Base-by-base conservation (phyloP, 441 rosid genomes). In the Bruguiera hainesii region DNA sequence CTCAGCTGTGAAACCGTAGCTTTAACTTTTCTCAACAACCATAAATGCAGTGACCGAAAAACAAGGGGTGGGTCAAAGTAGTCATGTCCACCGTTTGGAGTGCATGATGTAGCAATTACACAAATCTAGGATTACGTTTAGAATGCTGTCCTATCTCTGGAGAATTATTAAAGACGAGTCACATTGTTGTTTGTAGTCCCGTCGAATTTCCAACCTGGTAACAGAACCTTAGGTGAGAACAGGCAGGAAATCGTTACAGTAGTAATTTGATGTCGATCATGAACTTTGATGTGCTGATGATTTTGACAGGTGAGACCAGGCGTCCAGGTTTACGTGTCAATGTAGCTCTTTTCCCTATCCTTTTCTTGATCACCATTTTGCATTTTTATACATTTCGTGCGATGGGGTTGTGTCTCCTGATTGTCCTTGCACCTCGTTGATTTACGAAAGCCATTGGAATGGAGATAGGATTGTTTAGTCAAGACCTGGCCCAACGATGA, bases 141-240 rank as follows among this genome's bases (percentile, higher is more conserved):
- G 11, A 9, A 8, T 9, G 39, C 39, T 60, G 64, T 66, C 53
- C 65, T 62, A 73, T 81, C 59, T 71, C 68, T 68, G 64, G 46
- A 49, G 55, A 73, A 71, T 68, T 55, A 75, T 71, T 53, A 69
- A 56, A 56, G 49, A 49, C 25, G 46, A 37, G 25, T 28, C 6
- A 13, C 52, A n/a, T 25, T 25, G 64, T 20, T n/a, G 37, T 20
- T 16, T 2, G 57, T 61, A 61, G 33, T 61, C 57, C 7, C 67
- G 61, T 51, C 64, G 28, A n/a, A 61, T 77, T 62, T 35, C 31
- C 63, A 10, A 6, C 26, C 53, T 18, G 6, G 55, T 63, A 31
- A 67, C 79, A 73, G 74, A 80, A 64, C 79, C 62, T 59, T 67
- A 35, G 69, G 69, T 33, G 64, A 69, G 66, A 65, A 11, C 46